phyloP scores from a whole-genome alignment of 345 rosid genomes.

The Citrus cavaleriei region DNA sequence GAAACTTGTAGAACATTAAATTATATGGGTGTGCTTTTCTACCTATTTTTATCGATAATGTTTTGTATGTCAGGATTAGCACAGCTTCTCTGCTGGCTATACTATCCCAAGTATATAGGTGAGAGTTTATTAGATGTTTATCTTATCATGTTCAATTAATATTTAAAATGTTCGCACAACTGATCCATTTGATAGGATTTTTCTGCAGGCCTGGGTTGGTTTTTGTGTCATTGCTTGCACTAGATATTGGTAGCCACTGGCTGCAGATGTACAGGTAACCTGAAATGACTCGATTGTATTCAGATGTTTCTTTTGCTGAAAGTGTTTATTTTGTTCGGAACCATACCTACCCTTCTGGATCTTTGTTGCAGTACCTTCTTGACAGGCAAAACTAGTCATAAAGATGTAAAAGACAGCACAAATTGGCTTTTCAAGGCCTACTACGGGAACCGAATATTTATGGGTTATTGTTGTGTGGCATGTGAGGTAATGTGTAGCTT shows the following conservation, averaged over 20 bases:
- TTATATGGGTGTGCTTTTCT: background rate
- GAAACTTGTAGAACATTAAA: background rate
- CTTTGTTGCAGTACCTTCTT: conserved; percentile 74
- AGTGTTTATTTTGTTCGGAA: background rate
- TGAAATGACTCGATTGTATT: background rate
- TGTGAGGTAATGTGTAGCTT: conserved; percentile 66
- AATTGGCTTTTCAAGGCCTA: conserved; percentile 89
- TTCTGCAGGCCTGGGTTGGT: conserved; percentile 81
- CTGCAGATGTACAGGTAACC: conserved; percentile 91
- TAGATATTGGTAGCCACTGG: conserved; percentile 95
- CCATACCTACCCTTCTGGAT: conserved; percentile 10
- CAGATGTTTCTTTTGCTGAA: background rate
- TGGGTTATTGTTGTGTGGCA: conserved; percentile 89
- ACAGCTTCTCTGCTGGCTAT: conserved; percentile 90
- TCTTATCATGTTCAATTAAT: background rate
- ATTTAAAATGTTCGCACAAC: background rate
- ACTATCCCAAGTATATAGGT: conserved; percentile 86
- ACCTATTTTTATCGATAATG: conserved; percentile 11
- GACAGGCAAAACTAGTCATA: conserved; percentile 82
- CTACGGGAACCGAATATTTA: conserved; percentile 91
- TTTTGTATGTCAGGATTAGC: conserved; percentile 68
- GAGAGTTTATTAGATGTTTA: conserved; percentile 5
- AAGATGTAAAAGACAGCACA: conserved; percentile 91
- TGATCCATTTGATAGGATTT: conserved; percentile 4
- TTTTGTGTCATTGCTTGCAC: conserved; percentile 76